Percentiles rank a stretch among this genome's conserved stretches.
phyloP scores from a whole-genome alignment of 2,329 filamentous ascomycete species.

The Chaetomiaceae sp. region DNA sequence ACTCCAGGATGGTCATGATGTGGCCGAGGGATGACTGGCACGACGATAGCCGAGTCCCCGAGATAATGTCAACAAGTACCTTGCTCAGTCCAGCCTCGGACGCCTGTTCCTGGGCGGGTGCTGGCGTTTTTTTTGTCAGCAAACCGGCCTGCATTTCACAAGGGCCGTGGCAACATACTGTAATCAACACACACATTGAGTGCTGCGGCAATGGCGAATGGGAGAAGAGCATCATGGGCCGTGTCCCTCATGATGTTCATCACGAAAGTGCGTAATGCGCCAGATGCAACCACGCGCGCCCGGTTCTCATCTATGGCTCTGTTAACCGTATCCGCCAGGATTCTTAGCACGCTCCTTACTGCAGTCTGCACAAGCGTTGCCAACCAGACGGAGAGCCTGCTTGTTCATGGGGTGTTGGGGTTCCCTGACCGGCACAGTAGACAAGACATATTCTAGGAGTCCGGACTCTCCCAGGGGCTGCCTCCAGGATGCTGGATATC shows the following conservation, averaged over 20 bases:
- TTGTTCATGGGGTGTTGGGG: slow-evolving; percentile 44
- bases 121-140: too few relatives aligned
- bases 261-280: slow-evolving; percentile 42
- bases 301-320: slow-evolving; percentile 50
- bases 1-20: slow-evolving; percentile 53
- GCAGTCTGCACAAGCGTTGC: slow-evolving; percentile 60
- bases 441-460: slow-evolving; percentile 53
- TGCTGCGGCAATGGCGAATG: slow-evolving; percentile 54
- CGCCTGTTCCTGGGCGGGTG: slow-evolving; percentile 53
- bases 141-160: too few relatives aligned
- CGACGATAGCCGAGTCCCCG: slow-evolving; percentile 40
- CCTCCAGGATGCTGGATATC: slow-evolving; percentile 49
- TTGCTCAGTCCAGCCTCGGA: slow-evolving; percentile 48
- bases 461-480: slow-evolving; percentile 54
- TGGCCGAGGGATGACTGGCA: slow-evolving; percentile 45
- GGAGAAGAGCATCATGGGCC: slow-evolving; percentile 43
- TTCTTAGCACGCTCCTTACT: slow-evolving; percentile 32
- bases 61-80: slow-evolving; percentile 47
- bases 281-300: slow-evolving; percentile 48
- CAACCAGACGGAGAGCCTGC: slow-evolving; percentile 54
- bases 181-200: slow-evolving; percentile 62
- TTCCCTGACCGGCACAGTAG: slow-evolving; percentile 38
- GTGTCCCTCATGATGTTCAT: slow-evolving; percentile 48
- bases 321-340: not conserved
- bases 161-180: too few relatives aligned